These are phyloP conservation scores for Angomonas desouzai DNA, from an alignment of 208 protist species.

Conservation along the genomic window DNA sequence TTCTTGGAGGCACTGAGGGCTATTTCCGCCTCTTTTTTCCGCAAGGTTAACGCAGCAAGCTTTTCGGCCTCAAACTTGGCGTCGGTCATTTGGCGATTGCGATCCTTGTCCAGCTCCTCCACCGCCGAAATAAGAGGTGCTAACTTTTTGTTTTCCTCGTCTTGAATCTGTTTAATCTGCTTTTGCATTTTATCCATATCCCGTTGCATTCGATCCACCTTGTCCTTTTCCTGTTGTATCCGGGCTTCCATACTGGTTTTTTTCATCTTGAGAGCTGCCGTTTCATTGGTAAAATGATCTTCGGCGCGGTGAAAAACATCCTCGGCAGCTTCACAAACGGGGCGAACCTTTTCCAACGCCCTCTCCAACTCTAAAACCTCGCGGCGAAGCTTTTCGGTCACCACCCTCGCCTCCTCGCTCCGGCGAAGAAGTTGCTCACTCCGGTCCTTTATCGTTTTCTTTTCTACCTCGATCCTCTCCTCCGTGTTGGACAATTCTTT, in stretches of 20 bases:
- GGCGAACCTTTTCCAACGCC: constrained; percentile 27
- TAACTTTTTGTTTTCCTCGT: constrained; percentile 58
- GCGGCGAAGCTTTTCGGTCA: constrained; percentile 69
- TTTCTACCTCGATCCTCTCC: constrained; percentile 84
- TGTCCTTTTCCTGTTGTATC: constrained; percentile 82
- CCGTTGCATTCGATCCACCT: constrained; percentile 47
- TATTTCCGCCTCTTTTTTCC: constrained; percentile 69
- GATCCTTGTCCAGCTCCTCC: constrained; percentile 43
- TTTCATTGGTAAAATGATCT: constrained; percentile 56
- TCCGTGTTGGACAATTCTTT: constrained; percentile 74
- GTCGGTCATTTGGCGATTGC: constrained; percentile 57
- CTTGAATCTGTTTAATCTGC: constrained; percentile 74
- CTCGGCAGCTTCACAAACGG: constrained; percentile 49
- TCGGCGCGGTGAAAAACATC: constrained; percentile 48
- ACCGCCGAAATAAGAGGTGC: constrained; percentile 56
- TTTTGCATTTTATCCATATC: constrained; percentile 78
- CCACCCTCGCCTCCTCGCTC: constrained; percentile 77
- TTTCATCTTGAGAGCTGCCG: constrained; percentile 48
- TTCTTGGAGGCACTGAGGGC: constrained; percentile 22
- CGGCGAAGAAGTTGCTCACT: constrained; percentile 79
- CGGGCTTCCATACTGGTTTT: constrained; percentile 65
- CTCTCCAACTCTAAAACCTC: constrained; percentile 75
- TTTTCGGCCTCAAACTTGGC: constrained; percentile 77
- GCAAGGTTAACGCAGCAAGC: constrained; percentile 49
- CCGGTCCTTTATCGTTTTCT: constrained; percentile 79